A percentile compares a stretch with the other conserved stretches of the same genome.
phyloP scores from a whole-genome alignment of 345 rosid species.

The Kandelia obovata region DNA sequence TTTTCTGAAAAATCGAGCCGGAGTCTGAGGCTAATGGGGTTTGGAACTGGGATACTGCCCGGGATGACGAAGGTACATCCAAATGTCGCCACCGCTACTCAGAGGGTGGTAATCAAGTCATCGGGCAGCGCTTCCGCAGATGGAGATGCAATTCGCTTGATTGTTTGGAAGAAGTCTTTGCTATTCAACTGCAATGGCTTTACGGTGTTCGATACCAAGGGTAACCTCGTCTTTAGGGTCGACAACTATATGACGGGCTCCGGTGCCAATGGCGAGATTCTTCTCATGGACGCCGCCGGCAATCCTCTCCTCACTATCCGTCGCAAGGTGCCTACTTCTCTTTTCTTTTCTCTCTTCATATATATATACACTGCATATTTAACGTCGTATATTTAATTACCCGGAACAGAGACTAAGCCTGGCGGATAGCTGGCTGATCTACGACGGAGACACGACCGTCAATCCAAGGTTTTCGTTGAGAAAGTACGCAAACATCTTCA shows the following conservation, averaged over 20 bases:
- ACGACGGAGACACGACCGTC: conserved; percentile 62
- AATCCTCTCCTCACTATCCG: conserved; percentile 87
- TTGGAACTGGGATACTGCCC: too few relatives aligned
- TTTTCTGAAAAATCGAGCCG: too few relatives aligned
- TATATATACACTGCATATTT: background rate
- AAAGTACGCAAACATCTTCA: conserved; percentile 49
- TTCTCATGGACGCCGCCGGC: conserved; percentile 92
- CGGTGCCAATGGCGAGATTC: conserved; percentile 47
- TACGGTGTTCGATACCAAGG: conserved; percentile 70
- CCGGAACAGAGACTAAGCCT: conserved; percentile 72
- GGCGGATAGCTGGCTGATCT: conserved; percentile 74
- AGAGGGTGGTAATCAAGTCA: background rate
- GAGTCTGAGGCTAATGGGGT: too few relatives aligned
- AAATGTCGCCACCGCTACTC: conserved; percentile 16
- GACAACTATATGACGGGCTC: conserved; percentile 66
- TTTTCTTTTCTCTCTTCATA: background rate
- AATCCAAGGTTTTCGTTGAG: conserved; percentile 53
- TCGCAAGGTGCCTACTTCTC: conserved; percentile 55
- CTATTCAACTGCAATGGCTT: conserved; percentile 91
- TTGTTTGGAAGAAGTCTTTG: conserved; percentile 91
- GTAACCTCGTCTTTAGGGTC: conserved; percentile 74
- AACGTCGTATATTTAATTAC: too few relatives aligned
- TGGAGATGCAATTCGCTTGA: conserved; percentile 32
- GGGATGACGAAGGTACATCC: conserved; percentile 79
- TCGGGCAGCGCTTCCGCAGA: background rate